A percentile compares a stretch with the other conserved stretches of the same genome.
These are phyloP conservation scores for Castanea mollissima DNA, from an alignment of 306 rosid genomes.

Conservation along the genomic window DNA sequence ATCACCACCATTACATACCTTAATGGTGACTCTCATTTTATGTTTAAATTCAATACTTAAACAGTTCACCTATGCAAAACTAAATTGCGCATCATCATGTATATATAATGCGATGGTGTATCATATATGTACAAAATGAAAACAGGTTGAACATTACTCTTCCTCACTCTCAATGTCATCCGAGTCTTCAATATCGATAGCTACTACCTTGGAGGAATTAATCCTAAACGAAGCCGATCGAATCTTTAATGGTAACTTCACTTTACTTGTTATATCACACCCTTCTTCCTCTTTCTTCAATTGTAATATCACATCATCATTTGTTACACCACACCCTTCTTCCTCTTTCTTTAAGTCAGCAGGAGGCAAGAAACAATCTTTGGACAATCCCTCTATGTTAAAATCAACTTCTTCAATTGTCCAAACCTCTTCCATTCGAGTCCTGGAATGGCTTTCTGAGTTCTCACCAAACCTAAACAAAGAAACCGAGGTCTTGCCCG, in stretches of 20 bases:
- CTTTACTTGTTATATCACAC: conserved; percentile 12
- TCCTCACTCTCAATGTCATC: conserved; percentile 43
- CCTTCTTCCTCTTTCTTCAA: conserved; percentile 57
- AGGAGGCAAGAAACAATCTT: conserved; percentile 85
- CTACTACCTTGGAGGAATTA: conserved; percentile 70
- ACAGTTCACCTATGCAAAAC: conserved; percentile 8
- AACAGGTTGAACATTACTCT: conserved; percentile 30
- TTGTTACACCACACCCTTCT: conserved; percentile 18
- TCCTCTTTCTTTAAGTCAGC: conserved; percentile 70
- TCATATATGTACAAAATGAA: conserved; percentile 33
- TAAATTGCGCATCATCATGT: background rate
- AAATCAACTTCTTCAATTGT: conserved; percentile 84
- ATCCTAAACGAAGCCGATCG: conserved; percentile 61
- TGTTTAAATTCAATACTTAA: background rate
- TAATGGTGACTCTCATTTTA: background rate
- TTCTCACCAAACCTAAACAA: conserved; percentile 68
- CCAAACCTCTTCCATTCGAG: conserved; percentile 89
- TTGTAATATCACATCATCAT: conserved; percentile 41
- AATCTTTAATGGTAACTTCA: conserved; percentile 52
- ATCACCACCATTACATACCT: too few relatives aligned
- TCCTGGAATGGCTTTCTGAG: conserved; percentile 54
- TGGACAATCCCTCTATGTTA: conserved; percentile 70
- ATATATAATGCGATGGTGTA: background rate
- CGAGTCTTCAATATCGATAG: conserved; percentile 56
- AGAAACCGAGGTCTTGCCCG: conserved; percentile 64